A percentile compares a stretch with the other conserved stretches of the same genome.
Conservation (phyloP, 2,329 filamentous ascomycete species). For the Xylariaceae sp. region DNA sequence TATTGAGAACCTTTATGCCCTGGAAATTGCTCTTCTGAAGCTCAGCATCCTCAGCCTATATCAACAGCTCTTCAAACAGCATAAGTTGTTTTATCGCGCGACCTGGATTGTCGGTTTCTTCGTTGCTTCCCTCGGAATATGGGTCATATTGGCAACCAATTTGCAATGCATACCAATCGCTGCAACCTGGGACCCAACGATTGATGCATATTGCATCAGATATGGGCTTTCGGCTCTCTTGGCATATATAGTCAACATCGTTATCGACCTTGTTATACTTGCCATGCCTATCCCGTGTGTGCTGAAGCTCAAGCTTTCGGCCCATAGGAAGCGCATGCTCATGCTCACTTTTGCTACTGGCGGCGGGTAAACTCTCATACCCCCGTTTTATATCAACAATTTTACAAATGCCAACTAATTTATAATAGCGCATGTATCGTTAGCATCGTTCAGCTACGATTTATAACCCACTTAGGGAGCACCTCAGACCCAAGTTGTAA, state of each 20-base stretch:
- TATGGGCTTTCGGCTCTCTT: conserved; percentile 18
- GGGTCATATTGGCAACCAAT: conserved; percentile 10
- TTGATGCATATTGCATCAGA: conserved; percentile 18
- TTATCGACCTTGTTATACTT: conserved; percentile 21
- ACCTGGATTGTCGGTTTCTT: conserved; percentile 3
- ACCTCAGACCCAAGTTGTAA: conserved; percentile 28
- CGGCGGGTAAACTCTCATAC: conserved; percentile 13
- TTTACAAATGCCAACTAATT: background rate
- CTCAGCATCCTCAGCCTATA: conserved; percentile 10
- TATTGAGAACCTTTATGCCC: conserved; percentile 1
- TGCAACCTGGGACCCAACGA: conserved; percentile 17
- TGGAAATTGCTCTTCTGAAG: background rate
- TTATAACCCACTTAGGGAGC: conserved; percentile 17
- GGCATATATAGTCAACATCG: conserved; percentile 18
- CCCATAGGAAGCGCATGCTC: conserved; percentile 12
- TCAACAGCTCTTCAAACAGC: background rate
- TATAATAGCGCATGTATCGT: conserved; percentile 23
- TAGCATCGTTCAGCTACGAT: conserved; percentile 24
- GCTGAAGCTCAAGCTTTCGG: conserved; percentile 15
- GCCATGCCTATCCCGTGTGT: conserved; percentile 23
- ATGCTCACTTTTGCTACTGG: conserved; percentile 23
- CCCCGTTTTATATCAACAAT: background rate
- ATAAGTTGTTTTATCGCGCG: background rate
- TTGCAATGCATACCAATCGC: conserved; percentile 28
- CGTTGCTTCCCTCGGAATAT: background rate